These are phyloP conservation scores for Dysphania ambrosioides DNA, from an alignment of 148 eudicot species.

Conservation along the genomic window DNA sequence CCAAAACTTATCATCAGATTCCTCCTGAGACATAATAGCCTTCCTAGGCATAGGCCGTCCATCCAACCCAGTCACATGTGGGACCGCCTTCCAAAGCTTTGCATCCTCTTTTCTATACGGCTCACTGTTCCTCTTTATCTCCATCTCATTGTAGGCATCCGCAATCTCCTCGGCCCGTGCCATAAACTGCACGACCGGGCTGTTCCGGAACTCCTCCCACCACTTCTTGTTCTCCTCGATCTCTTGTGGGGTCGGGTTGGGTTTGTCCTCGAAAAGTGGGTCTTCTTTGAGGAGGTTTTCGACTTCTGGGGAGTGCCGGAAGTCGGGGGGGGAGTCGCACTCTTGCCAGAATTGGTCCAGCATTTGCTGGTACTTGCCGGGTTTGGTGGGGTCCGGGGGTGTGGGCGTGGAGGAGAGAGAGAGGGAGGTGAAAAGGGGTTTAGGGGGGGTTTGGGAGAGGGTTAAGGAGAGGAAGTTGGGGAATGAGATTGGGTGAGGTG, in stretches of 20 bases:
- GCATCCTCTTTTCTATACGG: slow-evolving; percentile 59
- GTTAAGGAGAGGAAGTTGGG: slow-evolving; percentile 41
- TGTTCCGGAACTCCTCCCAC: slow-evolving; percentile 59
- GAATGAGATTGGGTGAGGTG: slow-evolving; percentile 48
- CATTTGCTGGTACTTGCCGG: slow-evolving; percentile 58
- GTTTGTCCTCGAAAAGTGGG: slow-evolving; percentile 52
- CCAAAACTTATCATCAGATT: slow-evolving; percentile 84
- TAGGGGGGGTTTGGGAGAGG: slow-evolving; percentile 39
- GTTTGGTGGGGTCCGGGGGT: slow-evolving; percentile 33
- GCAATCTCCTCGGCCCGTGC: slow-evolving; percentile 55
- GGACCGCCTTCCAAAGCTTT: slow-evolving; percentile 57
- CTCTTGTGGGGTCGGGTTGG: slow-evolving; percentile 56
- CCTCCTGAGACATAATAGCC: slow-evolving; percentile 42
- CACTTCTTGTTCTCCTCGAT: slow-evolving; percentile 61
- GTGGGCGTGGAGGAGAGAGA: slow-evolving; percentile 38
- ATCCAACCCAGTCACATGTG: slow-evolving; percentile 72
- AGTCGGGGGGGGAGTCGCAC: slow-evolving; percentile 65
- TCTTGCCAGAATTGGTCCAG: slow-evolving; percentile 83
- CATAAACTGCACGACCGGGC: slow-evolving; percentile 64
- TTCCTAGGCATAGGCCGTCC: slow-evolving; percentile 89
- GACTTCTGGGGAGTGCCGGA: slow-evolving; percentile 63
- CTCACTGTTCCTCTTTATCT: slow-evolving; percentile 46
- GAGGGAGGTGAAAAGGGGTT: slow-evolving; percentile 53
- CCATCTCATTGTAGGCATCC: slow-evolving; percentile 59
- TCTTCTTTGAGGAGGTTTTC: slow-evolving; percentile 55